Evolutionary conservation across 2,329 filamentous ascomycete species (phyloP).

Genomic region (Aspergillus quadrilineatus): DNA sequence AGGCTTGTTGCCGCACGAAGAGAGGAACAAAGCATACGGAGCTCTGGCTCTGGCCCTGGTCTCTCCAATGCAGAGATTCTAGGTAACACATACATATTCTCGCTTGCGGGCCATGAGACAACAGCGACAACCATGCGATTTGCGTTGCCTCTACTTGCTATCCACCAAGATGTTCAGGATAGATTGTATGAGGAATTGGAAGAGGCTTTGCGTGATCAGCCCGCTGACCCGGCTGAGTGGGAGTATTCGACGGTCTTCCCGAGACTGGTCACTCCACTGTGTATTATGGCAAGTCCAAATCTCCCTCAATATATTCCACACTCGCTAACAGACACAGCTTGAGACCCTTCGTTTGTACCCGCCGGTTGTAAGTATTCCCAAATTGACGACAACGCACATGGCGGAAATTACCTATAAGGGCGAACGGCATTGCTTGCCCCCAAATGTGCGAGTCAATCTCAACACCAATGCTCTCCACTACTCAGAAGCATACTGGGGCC

Average conservation of each 20-base stretch:
- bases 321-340: constrained; percentile 26
- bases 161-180: constrained; percentile 46
- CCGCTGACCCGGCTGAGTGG: constrained; percentile 26
- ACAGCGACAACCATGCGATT: constrained; percentile 49
- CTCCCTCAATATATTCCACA: neutral
- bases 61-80: constrained; percentile 43
- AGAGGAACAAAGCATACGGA: neutral
- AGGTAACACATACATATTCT: constrained; percentile 52
- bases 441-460: constrained; percentile 16
- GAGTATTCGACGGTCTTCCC: constrained; percentile 42
- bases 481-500: constrained; percentile 23
- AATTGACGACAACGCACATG: constrained; percentile 26
- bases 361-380: constrained; percentile 31
- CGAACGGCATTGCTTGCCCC: constrained; percentile 19
- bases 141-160: constrained; percentile 46
- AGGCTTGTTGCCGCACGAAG: constrained; percentile 13
- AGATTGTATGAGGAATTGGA: constrained; percentile 47
- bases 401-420: constrained; percentile 15
- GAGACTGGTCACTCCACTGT: constrained; percentile 30
- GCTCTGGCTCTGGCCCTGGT: neutral
- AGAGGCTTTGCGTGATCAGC: constrained; percentile 21
- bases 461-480: constrained; percentile 22
- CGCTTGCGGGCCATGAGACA: constrained; percentile 54
- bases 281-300: constrained; percentile 20
- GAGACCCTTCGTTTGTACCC: constrained; percentile 47